Percentiles rank a stretch among this genome's conserved stretches.
phyloP scores from a whole-genome alignment of 176 grass and related monocot species.

The Hordeum vulgare region DNA sequence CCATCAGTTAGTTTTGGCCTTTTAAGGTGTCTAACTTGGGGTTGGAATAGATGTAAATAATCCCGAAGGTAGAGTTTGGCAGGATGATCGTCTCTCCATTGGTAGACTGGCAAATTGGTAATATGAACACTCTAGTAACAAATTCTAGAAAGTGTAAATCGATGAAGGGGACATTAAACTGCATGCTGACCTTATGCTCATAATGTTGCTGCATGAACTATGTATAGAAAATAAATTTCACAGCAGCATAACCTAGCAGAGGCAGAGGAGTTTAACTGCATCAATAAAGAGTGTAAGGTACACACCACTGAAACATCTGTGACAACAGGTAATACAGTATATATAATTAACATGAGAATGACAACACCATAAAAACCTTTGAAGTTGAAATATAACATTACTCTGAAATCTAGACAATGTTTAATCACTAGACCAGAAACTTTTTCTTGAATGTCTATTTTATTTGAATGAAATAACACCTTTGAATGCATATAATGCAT shows the following conservation, averaged over 20 bases:
- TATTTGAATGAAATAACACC: conserved; percentile 27
- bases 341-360: not conserved
- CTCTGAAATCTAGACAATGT: conserved; percentile 28
- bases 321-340: not conserved
- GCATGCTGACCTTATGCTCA: not conserved
- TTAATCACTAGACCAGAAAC: conserved; percentile 8
- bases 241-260: not conserved
- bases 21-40: conserved; percentile 6
- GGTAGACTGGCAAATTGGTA: not conserved
- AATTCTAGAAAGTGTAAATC: not conserved
- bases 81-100: not conserved
- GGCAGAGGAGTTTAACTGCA: not conserved
- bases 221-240: not conserved
- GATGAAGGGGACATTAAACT: not conserved
- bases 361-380: not conserved
- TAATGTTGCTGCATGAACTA: not conserved
- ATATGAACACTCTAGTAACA: not conserved
- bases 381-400: not conserved
- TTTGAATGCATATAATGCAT: conserved; percentile 41
- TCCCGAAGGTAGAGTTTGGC: not conserved
- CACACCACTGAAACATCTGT: not conserved
- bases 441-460: conserved; percentile 21
- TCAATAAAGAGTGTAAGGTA: not conserved
- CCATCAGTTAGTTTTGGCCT: conserved; percentile 13
- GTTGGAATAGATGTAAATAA: conserved; percentile 24